Evolutionary conservation across 352 stramenopile genomes (phyloP).

Genomic region (Phytophthora uliginosa): DNA sequence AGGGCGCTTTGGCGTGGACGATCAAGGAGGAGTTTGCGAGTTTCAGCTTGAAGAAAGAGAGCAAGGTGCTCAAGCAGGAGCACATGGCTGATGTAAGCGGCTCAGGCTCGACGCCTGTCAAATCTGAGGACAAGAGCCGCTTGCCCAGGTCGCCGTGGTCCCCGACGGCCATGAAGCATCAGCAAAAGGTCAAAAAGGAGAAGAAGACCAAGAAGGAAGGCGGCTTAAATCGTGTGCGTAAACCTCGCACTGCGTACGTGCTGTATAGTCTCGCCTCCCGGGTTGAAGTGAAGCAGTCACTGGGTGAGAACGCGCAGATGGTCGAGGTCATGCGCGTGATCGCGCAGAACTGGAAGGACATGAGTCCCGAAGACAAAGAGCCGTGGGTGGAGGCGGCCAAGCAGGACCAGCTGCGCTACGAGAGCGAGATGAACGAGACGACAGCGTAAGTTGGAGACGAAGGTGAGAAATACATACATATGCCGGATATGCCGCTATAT

Average conservation of each 20-base stretch:
- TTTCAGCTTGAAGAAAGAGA: conserved; percentile 46
- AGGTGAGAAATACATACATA: conserved; percentile 29
- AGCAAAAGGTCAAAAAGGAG: conserved; percentile 61
- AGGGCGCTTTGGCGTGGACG: conserved; percentile 59
- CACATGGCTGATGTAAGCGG: conserved; percentile 49
- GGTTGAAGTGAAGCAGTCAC: conserved; percentile 56
- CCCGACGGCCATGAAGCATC: conserved; percentile 75
- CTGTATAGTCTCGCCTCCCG: conserved; percentile 74
- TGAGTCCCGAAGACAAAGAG: conserved; percentile 61
- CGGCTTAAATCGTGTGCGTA: conserved; percentile 41
- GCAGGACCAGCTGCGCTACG: conserved; percentile 72
- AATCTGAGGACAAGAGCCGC: conserved; percentile 45
- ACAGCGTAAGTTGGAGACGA: conserved; percentile 31
- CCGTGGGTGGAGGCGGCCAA: conserved; percentile 72
- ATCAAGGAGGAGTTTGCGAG: conserved; percentile 61
- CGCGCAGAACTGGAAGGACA: conserved; percentile 62
- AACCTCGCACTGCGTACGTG: conserved; percentile 74
- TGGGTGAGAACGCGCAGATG: conserved; percentile 57
- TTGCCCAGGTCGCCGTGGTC: conserved; percentile 75
- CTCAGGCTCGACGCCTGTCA: conserved; percentile 26
- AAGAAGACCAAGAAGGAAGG: conserved; percentile 56
- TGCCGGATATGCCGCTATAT: conserved; percentile 30
- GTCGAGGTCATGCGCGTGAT: conserved; percentile 74
- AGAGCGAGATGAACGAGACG: conserved; percentile 80
- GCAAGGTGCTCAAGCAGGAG: conserved; percentile 58